phyloP scores from a whole-genome alignment of 2,329 filamentous ascomycete genomes.

The Esteya vermicola region DNA sequence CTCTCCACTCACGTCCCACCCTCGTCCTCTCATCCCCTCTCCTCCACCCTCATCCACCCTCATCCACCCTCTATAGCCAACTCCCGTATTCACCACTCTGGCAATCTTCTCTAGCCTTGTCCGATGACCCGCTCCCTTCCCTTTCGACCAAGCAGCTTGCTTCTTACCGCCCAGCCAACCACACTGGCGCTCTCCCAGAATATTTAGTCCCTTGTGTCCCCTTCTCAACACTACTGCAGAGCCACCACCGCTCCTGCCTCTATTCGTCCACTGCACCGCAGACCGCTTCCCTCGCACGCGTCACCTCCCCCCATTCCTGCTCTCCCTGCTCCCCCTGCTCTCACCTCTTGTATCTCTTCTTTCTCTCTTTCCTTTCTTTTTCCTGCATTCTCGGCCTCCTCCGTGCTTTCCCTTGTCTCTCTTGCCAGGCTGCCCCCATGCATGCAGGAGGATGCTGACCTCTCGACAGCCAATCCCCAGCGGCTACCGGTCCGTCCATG shows the following conservation, averaged over 20 bases:
- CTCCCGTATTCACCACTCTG: neutral
- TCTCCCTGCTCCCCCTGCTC: neutral
- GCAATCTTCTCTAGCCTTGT: neutral
- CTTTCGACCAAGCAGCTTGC: neutral
- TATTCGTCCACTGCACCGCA: neutral
- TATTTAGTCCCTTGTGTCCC: neutral
- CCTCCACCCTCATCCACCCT: neutral
- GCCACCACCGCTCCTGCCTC: neutral
- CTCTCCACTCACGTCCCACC: too few species aligned
- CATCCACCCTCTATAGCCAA: neutral
- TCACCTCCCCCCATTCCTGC: neutral
- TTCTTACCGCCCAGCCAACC: neutral
- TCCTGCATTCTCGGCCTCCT: neutral
- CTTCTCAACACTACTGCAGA: constrained; percentile 1
- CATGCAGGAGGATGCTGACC: constrained; percentile 42
- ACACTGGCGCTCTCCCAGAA: neutral
- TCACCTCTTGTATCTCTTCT: constrained; percentile 2
- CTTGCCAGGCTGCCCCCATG: constrained; percentile 6
- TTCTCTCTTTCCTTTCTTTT: constrained; percentile 1
- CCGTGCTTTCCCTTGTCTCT: neutral
- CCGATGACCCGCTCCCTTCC: constrained; percentile 7
- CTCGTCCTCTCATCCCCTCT: too few species aligned
- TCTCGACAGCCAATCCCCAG: constrained; percentile 43
- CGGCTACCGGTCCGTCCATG: constrained; percentile 48
- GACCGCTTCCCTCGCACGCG: neutral